phyloP scores from a whole-genome alignment of 2,329 filamentous ascomycete genomes.

The Fonsecaea multimorphosa region DNA sequence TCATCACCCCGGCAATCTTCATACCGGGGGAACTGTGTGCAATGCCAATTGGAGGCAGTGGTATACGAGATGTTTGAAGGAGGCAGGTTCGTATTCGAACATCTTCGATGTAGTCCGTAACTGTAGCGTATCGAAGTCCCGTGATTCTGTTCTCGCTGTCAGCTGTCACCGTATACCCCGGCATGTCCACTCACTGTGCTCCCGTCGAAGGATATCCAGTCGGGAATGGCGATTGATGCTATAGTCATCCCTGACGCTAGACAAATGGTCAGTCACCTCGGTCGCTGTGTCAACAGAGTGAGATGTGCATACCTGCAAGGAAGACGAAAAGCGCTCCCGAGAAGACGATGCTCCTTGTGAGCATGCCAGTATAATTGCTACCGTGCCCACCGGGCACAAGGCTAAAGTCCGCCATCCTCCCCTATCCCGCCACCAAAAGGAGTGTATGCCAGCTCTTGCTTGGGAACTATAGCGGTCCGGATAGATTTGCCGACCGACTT shows the following conservation, averaged over 20 bases:
- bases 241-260: constrained; percentile 54
- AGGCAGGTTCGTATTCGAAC: constrained; percentile 48
- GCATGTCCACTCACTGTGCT: constrained; percentile 46
- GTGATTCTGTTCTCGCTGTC: constrained; percentile 40
- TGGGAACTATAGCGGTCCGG: background rate
- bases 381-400: constrained; percentile 52
- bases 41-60: constrained; percentile 58
- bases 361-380: constrained; percentile 54
- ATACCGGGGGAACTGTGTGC: constrained; percentile 70
- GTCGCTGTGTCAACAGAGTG: background rate
- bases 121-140: constrained; percentile 64
- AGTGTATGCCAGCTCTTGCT: constrained; percentile 23
- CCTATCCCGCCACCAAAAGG: constrained; percentile 18
- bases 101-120: constrained; percentile 81
- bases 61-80: constrained; percentile 60
- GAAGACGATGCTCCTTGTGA: constrained; percentile 58
- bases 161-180: background rate
- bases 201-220: constrained; percentile 57
- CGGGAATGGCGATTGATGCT: constrained; percentile 54
- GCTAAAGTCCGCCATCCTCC: constrained; percentile 49
- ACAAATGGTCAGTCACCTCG: constrained; percentile 1
- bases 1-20: constrained; percentile 71
- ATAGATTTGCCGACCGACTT: background rate
- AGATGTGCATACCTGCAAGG: constrained; percentile 48
- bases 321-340: constrained; percentile 52